phyloP scores from a whole-genome alignment of 2,329 filamentous ascomycete genomes.

The Periconia macrospinosa region DNA sequence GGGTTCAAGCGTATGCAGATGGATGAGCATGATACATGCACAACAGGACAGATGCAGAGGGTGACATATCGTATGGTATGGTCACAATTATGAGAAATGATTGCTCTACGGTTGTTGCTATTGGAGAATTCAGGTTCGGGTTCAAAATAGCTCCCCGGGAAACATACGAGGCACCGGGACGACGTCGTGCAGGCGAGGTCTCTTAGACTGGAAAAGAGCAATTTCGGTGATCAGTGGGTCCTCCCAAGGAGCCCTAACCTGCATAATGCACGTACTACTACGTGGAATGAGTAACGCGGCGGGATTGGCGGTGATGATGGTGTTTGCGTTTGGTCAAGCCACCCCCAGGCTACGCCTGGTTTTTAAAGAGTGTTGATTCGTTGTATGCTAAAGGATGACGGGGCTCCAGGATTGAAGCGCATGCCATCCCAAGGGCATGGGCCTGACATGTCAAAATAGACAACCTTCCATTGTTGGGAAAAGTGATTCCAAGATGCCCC shows the following conservation, averaged over 20 bases:
- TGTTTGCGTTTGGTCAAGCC: background rate
- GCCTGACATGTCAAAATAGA: too few relatives aligned
- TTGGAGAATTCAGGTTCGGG: too few relatives aligned
- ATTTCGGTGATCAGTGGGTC: background rate
- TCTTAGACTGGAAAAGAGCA: background rate
- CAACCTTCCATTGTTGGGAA: too few relatives aligned
- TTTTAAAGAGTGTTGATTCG: too few relatives aligned
- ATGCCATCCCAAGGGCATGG: too few relatives aligned
- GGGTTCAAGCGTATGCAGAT: constrained; percentile 8
- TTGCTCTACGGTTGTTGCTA: background rate
- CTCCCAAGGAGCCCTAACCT: background rate
- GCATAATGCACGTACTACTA: too few relatives aligned
- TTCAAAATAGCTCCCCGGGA: background rate
- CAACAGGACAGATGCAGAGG: constrained; percentile 5
- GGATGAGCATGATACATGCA: constrained; percentile 13
- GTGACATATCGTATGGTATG: background rate
- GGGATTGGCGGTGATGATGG: background rate
- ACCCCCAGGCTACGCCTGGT: too few relatives aligned
- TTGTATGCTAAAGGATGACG: too few relatives aligned
- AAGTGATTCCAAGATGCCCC: too few relatives aligned
- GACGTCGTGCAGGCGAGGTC: background rate
- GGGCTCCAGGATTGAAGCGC: too few relatives aligned
- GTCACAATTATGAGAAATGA: background rate
- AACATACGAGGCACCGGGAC: background rate
- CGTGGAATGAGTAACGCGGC: background rate